These are phyloP conservation scores for Phytophthora colocasiae DNA, from an alignment of 352 stramenopile species.

Conservation along the genomic window DNA sequence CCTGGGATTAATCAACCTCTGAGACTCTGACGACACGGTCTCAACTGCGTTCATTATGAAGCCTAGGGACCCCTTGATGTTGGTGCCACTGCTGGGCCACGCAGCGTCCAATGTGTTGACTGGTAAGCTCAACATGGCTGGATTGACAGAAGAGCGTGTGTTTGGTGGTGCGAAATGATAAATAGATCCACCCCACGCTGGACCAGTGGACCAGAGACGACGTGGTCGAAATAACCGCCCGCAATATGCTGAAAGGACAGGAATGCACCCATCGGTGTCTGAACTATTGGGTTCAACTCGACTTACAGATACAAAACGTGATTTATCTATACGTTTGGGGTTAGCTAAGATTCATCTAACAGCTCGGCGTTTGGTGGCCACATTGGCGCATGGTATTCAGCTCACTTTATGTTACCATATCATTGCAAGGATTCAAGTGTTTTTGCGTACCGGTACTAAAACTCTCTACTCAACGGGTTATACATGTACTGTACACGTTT, in stretches of 20 bases:
- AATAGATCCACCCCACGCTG: constrained; percentile 11
- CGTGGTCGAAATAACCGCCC: constrained; percentile 4
- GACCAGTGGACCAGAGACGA: not conserved
- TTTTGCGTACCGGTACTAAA: no score
- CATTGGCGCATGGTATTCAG: no score
- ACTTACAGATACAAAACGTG: no score
- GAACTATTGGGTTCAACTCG: not conserved
- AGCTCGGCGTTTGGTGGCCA: no score
- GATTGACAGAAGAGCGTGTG: not conserved
- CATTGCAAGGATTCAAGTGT: no score
- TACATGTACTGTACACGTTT: no score
- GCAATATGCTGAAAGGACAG: constrained; percentile 3
- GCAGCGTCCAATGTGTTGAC: constrained; percentile 12
- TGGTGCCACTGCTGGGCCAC: not conserved
- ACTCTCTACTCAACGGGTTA: no score
- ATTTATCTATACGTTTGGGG: no score
- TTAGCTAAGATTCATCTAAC: no score
- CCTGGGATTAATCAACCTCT: constrained; percentile 3
- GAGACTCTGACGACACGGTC: constrained; percentile 4
- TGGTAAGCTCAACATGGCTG: constrained; percentile 7
- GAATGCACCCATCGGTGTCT: constrained; percentile 7
- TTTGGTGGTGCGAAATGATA: not conserved
- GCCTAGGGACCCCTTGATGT: constrained; percentile 15
- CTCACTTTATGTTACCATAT: no score
- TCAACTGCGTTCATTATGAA: constrained; percentile 34